Conservation (phyloP, 2,329 filamentous ascomycete species). For the Sporothrix brasiliensis region DNA sequence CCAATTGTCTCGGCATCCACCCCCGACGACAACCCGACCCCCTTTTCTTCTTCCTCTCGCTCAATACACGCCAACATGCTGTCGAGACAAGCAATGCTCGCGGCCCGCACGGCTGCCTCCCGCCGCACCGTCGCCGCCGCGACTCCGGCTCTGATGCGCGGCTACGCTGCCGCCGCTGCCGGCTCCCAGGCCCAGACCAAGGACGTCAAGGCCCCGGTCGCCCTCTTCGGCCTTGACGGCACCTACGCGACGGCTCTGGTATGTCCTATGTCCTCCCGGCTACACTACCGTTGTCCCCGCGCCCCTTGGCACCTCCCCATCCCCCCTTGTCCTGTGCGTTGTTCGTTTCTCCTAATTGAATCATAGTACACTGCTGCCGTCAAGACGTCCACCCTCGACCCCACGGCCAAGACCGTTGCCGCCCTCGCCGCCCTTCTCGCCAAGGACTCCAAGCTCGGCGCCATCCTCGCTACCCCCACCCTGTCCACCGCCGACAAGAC, state of each 20-base stretch:
- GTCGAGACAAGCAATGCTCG: conserved; percentile 59
- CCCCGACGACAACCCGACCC: conserved; percentile 2
- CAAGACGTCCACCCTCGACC: conserved; percentile 84
- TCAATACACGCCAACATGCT: conserved; percentile 53
- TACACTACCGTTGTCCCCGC: neutral
- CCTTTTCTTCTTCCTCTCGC: neutral
- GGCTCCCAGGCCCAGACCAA: conserved; percentile 47
- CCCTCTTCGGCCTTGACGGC: conserved; percentile 93
- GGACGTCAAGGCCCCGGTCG: conserved; percentile 79
- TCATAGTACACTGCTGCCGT: conserved; percentile 89
- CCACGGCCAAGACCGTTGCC: conserved; percentile 77
- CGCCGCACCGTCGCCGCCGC: conserved; percentile 59
- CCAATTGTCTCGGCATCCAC: conserved; percentile 17
- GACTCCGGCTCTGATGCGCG: conserved; percentile 78
- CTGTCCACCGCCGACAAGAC: conserved; percentile 79
- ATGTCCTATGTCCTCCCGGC: conserved; percentile 63
- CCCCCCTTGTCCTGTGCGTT: neutral
- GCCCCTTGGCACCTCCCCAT: neutral
- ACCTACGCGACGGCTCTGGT: conserved; percentile 99
- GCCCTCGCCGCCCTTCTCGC: conserved; percentile 71
- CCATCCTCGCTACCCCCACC: conserved; percentile 78
- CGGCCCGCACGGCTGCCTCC: conserved; percentile 58
- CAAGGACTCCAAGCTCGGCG: conserved; percentile 78
- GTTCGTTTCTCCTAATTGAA: neutral
- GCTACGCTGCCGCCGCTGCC: conserved; percentile 72